phyloP scores from a whole-genome alignment of 345 rosid species.

The Raphanus sativus region DNA sequence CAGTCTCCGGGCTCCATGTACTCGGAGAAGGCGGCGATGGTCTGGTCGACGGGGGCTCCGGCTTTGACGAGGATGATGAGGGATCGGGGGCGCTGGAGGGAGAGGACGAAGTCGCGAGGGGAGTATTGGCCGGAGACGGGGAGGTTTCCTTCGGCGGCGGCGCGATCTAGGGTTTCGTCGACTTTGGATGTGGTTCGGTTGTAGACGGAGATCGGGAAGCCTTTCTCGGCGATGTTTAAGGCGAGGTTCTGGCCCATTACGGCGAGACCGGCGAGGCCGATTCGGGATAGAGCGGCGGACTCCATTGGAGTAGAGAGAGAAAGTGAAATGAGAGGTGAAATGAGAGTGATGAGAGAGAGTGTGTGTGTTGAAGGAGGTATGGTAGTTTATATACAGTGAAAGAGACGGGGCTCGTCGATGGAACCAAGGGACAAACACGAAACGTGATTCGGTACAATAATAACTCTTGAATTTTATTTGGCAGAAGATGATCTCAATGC shows the following conservation, averaged over 20 bases:
- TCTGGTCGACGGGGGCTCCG: constrained; percentile 91
- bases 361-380: neutral
- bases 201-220: constrained; percentile 93
- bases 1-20: constrained; percentile 81
- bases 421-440: constrained; percentile 44
- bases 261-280: constrained; percentile 95
- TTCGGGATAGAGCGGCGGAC: constrained; percentile 64
- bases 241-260: constrained; percentile 99
- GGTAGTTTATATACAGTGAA: constrained; percentile 23
- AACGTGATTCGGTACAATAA: neutral
- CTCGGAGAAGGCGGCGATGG: constrained; percentile 72
- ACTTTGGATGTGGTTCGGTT: constrained; percentile 86
- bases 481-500: constrained; percentile 38
- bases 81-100: constrained; percentile 83
- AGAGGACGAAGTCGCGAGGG: constrained; percentile 88
- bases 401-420: constrained; percentile 82
- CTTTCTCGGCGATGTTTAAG: constrained; percentile 87
- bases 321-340: neutral
- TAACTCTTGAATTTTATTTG: neutral
- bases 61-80: constrained; percentile 94
- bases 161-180: constrained; percentile 83
- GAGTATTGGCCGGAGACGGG: constrained; percentile 74
- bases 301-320: constrained; percentile 47
- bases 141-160: constrained; percentile 64
- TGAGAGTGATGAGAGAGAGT: constrained; percentile 9